phyloP scores from a whole-genome alignment of 352 stramenopile genomes.

The Phytophthora ramorum region DNA sequence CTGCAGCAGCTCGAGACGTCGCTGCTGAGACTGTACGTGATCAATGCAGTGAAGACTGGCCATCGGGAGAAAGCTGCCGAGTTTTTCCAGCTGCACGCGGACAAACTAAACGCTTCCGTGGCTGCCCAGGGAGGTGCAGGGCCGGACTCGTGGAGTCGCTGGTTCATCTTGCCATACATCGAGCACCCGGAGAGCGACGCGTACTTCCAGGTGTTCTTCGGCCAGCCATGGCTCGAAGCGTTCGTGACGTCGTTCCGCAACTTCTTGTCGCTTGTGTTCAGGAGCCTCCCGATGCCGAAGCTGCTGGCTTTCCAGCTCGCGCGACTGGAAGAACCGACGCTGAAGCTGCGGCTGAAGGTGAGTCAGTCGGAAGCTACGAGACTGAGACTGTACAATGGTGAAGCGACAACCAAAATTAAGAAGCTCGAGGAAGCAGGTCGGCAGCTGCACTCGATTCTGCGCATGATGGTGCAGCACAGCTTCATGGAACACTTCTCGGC shows the following conservation, averaged over 20 bases:
- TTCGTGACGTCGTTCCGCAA: slow-evolving; percentile 83
- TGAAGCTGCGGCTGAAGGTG: slow-evolving; percentile 72
- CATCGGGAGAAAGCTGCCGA: slow-evolving; percentile 74
- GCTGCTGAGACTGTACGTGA: slow-evolving; percentile 75
- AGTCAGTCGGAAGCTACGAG: slow-evolving; percentile 78
- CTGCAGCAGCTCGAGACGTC: slow-evolving; percentile 72
- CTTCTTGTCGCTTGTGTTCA: slow-evolving; percentile 81
- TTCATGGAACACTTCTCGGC: slow-evolving; percentile 69
- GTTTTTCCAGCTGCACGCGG: slow-evolving; percentile 77
- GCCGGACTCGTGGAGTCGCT: slow-evolving; percentile 71
- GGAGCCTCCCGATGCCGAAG: slow-evolving; percentile 75
- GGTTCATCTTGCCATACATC: slow-evolving; percentile 87
- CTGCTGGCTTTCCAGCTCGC: slow-evolving; percentile 79
- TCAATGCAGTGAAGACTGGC: slow-evolving; percentile 77
- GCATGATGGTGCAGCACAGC: slow-evolving; percentile 71
- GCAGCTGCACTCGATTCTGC: slow-evolving; percentile 66
- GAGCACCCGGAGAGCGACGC: slow-evolving; percentile 72
- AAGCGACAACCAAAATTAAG: slow-evolving; percentile 63
- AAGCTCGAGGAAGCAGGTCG: slow-evolving; percentile 67
- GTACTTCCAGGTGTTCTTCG: slow-evolving; percentile 84
- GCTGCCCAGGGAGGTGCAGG: slow-evolving; percentile 21
- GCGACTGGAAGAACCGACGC: slow-evolving; percentile 68
- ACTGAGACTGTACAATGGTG: slow-evolving; percentile 55
- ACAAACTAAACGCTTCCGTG: slow-evolving; percentile 65
- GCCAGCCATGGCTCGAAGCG: slow-evolving; percentile 71